Evolutionary conservation across 371 early-diverging fungal genomes (phyloP), one percentile per base, ranked within the genome.

Genomic region (Mortierella sp.): DNA sequence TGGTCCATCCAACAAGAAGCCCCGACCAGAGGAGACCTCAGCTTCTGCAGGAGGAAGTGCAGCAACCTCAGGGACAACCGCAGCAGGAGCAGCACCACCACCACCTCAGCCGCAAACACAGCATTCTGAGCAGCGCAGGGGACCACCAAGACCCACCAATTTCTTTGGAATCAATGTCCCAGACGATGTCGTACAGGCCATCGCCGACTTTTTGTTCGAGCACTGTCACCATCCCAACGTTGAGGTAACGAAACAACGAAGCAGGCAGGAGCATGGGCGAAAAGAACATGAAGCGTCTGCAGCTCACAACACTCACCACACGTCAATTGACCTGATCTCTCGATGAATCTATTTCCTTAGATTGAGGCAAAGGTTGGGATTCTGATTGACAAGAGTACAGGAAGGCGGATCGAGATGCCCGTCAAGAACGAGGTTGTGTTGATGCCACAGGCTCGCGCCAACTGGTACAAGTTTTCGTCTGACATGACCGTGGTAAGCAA

Each of bases 321-420:
- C n/a, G n/a, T n/a, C n/a, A n/a, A n/a, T n/a, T n/a, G n/a, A n/a
- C n/a, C n/a, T n/a, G n/a, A n/a, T n/a, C n/a, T n/a, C n/a, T n/a
- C n/a, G n/a, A n/a, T n/a, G n/a, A n/a, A n/a, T n/a, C n/a, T n/a
- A n/a, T n/a, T n/a, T 68, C 9, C 44, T 64, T 45, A 94, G 94
- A 95, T 96, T 71, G 96, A 96, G 79, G 96, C 94, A 22, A 96
- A 96, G 79, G 82, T 96, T 26, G 96, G 96, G 22, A 68, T 88
- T 29, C 80, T 96, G 48, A 79, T 94, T 7, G 94, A 94, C 74
- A 94, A 89, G 69, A 78, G 78, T 26, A 90, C 91, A 5, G 71
- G 86, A 0, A 76, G 86, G 64, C 89, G 96, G 40, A 80, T 95
- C 22, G 73, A 77, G n/a, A 80, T 95, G 31, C 91, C 90, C 3